Base-by-base conservation (phyloP, 2,329 filamentous ascomycete genomes). In the Cordyceps cateniannulata region DNA sequence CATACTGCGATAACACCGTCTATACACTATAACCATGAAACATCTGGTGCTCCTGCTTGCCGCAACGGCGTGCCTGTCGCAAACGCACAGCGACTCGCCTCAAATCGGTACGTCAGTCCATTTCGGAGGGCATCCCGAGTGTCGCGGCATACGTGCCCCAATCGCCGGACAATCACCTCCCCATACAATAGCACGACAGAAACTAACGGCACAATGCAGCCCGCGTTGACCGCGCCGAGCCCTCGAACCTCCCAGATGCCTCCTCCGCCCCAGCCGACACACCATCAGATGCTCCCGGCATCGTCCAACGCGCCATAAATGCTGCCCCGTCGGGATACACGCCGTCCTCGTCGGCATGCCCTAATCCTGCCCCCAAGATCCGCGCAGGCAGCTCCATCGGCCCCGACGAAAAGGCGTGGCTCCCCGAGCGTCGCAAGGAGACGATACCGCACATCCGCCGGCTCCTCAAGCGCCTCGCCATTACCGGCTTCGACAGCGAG, bases 381-480 rank as follows among this genome's bases (percentile, higher is more conserved):
- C 61, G 61, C 35, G n/a, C 49, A 16, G 61, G 61, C 2, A 59
- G 49, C 29, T 40, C 48, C 18, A 45, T 62, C 3, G 50, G 56
- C 22, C 56, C 56, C 3, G 50, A 62, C 25, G 61, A 62, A n/a
- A 60, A 51, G 48, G 38, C 58, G 12, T 96, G 91, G 90, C 77
- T 96, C 25, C 66, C 82, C 56, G 77, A 77, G 55, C 82, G 92
- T 59, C 82, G 89, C 62, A 82, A 83, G 55, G 86, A 86, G 61
- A 93, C 90, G 0, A 73, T 91, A 18, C 73, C 83, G 5, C 85
- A 90, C 7, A 84, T 96, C 82, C 81, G 79, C 47, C 79, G 86
- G 10, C 84, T 95, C 63, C 80, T 96, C 50, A 76, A 75, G 5
- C 82, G 87, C 62, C 79, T 88, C 66, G 85, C 85, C 64, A 90